phyloP scores from a whole-genome alignment of 768 basidiomycete genomes.

The Antrodiella citrinella region DNA sequence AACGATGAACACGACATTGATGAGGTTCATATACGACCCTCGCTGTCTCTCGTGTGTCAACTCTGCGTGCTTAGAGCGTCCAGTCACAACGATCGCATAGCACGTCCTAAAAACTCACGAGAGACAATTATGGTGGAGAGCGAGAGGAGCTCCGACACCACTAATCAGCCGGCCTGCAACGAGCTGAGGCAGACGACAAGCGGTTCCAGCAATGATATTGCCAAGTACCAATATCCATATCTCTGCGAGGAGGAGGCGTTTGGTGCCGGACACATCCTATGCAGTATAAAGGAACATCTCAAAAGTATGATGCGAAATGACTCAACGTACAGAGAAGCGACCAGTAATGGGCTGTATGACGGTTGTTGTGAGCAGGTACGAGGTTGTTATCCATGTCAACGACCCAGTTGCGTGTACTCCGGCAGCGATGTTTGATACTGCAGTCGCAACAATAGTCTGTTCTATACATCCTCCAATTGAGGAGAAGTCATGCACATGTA shows the following conservation, averaged over 20 bases:
- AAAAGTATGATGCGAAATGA: neutral
- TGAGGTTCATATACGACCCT: constrained; percentile 11
- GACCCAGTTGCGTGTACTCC: constrained; percentile 11
- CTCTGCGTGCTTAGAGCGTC: too few relatives aligned
- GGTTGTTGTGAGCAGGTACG: constrained; percentile 12
- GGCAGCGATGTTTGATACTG: constrained; percentile 8
- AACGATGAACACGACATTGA: constrained; percentile 12
- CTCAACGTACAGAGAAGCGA: constrained; percentile 5
- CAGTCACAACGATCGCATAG: too few relatives aligned
- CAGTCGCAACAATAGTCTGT: constrained; percentile 11
- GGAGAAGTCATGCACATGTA: neutral
- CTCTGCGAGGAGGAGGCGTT: constrained; percentile 12
- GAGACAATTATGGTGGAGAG: constrained; percentile 12
- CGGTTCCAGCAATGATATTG: constrained; percentile 11
- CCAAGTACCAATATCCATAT: constrained; percentile 12
- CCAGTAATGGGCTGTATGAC: constrained; percentile 10
- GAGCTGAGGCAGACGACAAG: constrained; percentile 7
- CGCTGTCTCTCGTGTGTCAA: constrained; percentile 11
- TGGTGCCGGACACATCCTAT: constrained; percentile 10
- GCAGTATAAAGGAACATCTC: too few relatives aligned
- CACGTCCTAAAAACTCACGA: too few relatives aligned
- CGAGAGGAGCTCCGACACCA: constrained; percentile 11
- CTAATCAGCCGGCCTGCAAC: constrained; percentile 10
- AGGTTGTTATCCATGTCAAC: constrained; percentile 12
- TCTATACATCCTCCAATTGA: constrained; percentile 1